These are phyloP conservation scores for Mallotus repandus DNA, from an alignment of 441 rosid species.

Conservation along the genomic window DNA sequence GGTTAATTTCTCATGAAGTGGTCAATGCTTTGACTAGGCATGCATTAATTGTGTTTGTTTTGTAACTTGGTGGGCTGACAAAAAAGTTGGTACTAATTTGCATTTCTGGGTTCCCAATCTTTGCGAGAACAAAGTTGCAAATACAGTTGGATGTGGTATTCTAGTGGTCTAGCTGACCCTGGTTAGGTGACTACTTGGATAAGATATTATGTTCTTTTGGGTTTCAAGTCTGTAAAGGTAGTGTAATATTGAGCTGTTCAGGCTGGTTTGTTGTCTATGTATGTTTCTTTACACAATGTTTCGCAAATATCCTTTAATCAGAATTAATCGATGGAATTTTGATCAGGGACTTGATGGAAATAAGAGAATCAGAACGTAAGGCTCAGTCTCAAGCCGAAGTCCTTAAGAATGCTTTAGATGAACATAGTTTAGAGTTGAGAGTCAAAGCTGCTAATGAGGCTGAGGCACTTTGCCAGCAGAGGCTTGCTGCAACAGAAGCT, in stretches of 20 bases:
- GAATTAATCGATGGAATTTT: not conserved
- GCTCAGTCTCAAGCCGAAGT: constrained; percentile 78
- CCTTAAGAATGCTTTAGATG: constrained; percentile 70
- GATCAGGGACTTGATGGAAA: constrained; percentile 66
- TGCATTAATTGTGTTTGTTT: not conserved
- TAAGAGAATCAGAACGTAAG: constrained; percentile 76
- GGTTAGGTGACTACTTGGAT: not conserved
- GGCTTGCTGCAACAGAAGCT: constrained; percentile 84
- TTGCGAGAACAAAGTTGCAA: not conserved
- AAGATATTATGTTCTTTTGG: not conserved
- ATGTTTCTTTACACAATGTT: constrained; percentile 1
- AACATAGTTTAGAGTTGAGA: constrained; percentile 90
- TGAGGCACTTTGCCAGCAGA: constrained; percentile 84
- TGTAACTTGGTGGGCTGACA: not conserved
- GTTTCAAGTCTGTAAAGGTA: not conserved
- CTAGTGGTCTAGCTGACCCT: not conserved
- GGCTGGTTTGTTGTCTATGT: not conserved
- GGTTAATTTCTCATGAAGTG: not conserved
- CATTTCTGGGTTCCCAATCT: not conserved
- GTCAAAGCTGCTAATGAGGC: constrained; percentile 96
- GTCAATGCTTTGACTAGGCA: not conserved
- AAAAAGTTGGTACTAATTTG: not conserved
- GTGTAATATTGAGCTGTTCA: not conserved
- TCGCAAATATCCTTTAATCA: constrained; percentile 12
- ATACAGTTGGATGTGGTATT: no score